Evolutionary conservation across 1,139 yeast genomes (phyloP), one percentile per base, ranked within the genome.

Genomic region (Geotrichum citri-aurantii): DNA sequence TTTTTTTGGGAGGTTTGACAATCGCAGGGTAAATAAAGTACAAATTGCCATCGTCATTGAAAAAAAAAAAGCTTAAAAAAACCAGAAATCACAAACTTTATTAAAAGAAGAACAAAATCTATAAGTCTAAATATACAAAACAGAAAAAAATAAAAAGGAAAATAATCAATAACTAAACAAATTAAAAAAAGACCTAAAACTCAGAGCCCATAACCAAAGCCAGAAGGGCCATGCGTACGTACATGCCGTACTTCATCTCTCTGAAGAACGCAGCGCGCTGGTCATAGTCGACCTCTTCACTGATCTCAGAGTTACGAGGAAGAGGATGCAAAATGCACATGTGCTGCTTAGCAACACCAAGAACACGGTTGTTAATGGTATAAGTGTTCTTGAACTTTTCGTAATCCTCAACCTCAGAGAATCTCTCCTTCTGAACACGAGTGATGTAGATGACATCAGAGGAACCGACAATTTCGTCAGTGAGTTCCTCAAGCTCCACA

Each of bases 261-360:
- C 99, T 88, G 81, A 93, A 93, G 79, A 93, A 93, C 62, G 98
- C 98, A 65, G 99, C 98, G 76, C 99, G 88, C 76, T 92, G 97
- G 76, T 95, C 99, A 71, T 92, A 93, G 76, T 95, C 99, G 68
- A 95, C 98, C 78, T 95, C 99, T 77, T 91, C 98, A 71, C 89
- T 87, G 68, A 95, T 92, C 78, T 95, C 99, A 69, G 84, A 87
- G 66, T 90, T 91, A 77, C 99, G 88, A 73, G 99, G 99, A 69
- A 95, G 83, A 74, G 99, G 99, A 75, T 95, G 99, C 96, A 95
- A 87, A 64, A 95, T 88, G 75, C 97, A 91, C 99, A 93, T 93
- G 77, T 93, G 97, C 75, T 90, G 91, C 79, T 95, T 95, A 68
- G 99, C 98, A 73, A 87, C 84, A 55, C 91, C 81, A 73, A 95